These are phyloP conservation scores for Phylloporus arenicola DNA, from an alignment of 768 basidiomycete species.

Conservation along the genomic window DNA sequence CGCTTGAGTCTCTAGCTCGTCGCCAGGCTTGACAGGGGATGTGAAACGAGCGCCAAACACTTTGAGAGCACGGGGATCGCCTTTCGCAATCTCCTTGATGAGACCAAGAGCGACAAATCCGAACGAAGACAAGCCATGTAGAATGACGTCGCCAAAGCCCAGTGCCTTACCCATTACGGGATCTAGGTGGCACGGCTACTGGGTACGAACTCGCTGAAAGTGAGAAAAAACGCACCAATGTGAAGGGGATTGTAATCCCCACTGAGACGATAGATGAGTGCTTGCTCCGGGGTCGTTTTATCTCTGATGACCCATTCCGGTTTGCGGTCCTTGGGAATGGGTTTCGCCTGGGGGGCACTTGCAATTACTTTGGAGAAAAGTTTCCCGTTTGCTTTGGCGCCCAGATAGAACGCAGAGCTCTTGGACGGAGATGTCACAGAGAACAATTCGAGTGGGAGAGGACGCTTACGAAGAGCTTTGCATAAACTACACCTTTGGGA, in stretches of 20 bases:
- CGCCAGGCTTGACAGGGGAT: slow-evolving; percentile 77
- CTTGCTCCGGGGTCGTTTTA: slow-evolving; percentile 60
- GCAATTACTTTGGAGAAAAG: slow-evolving; percentile 62
- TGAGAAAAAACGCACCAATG: slow-evolving; percentile 43
- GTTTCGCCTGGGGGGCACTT: slow-evolving; percentile 54
- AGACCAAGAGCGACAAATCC: slow-evolving; percentile 80
- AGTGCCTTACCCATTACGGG: slow-evolving; percentile 63
- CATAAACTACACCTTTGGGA: slow-evolving; percentile 52
- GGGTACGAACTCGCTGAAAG: neutral
- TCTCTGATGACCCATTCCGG: slow-evolving; percentile 60
- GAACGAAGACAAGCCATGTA: slow-evolving; percentile 79
- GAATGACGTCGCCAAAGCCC: slow-evolving; percentile 80
- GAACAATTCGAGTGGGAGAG: neutral
- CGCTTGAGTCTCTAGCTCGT: slow-evolving; percentile 68
- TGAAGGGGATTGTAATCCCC: slow-evolving; percentile 80
- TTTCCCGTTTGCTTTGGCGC: slow-evolving; percentile 56
- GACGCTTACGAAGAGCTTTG: slow-evolving; percentile 53
- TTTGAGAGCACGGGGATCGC: slow-evolving; percentile 56
- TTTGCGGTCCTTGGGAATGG: slow-evolving; percentile 53
- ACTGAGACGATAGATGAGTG: slow-evolving; percentile 64
- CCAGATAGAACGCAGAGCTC: slow-evolving; percentile 66
- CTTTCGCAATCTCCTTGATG: slow-evolving; percentile 55
- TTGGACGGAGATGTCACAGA: slow-evolving; percentile 17
- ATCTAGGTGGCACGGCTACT: slow-evolving; percentile 38
- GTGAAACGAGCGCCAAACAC: slow-evolving; percentile 76